Evolutionary conservation across 768 basidiomycete species (phyloP).

Genomic region (Clathrus columnatus): DNA sequence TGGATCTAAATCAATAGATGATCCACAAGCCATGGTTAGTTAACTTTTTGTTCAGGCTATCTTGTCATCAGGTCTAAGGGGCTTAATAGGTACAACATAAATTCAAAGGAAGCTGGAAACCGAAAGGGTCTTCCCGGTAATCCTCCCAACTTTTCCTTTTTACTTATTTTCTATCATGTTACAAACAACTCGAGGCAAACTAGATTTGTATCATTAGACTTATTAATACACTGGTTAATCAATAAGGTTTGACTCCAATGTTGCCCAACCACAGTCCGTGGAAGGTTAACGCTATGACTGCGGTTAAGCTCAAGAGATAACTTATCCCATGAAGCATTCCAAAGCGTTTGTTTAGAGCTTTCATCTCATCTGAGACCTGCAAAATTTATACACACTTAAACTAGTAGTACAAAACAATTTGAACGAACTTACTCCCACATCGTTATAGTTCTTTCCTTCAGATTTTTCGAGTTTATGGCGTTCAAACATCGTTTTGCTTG

Average conservation of each 20-base stretch:
- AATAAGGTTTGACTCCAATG: conserved; percentile 34
- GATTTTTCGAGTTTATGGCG: conserved; percentile 66
- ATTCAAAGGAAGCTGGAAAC: conserved; percentile 8
- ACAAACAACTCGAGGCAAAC: too few species aligned
- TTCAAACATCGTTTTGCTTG: conserved; percentile 69
- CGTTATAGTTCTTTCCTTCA: conserved; percentile 59
- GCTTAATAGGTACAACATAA: background rate
- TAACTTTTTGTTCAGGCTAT: conserved; percentile 12
- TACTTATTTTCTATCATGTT: background rate
- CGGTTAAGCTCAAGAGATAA: conserved; percentile 53
- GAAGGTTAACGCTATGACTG: conserved; percentile 51
- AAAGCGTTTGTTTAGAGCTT: conserved; percentile 58
- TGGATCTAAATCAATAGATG: conserved; percentile 13
- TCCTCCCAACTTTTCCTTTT: too few species aligned
- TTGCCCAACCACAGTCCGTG: conserved; percentile 68
- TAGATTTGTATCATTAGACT: too few species aligned
- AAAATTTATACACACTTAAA: background rate
- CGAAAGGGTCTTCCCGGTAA: background rate
- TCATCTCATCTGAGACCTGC: conserved; percentile 29
- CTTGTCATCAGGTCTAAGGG: background rate
- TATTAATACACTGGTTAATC: too few species aligned
- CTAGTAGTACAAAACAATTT: background rate
- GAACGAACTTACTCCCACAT: conserved; percentile 44
- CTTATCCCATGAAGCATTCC: conserved; percentile 60
- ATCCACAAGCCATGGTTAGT: conserved; percentile 21